Base-by-base conservation (phyloP, 2,329 filamentous ascomycete genomes). In the Sarocladium oryzae region DNA sequence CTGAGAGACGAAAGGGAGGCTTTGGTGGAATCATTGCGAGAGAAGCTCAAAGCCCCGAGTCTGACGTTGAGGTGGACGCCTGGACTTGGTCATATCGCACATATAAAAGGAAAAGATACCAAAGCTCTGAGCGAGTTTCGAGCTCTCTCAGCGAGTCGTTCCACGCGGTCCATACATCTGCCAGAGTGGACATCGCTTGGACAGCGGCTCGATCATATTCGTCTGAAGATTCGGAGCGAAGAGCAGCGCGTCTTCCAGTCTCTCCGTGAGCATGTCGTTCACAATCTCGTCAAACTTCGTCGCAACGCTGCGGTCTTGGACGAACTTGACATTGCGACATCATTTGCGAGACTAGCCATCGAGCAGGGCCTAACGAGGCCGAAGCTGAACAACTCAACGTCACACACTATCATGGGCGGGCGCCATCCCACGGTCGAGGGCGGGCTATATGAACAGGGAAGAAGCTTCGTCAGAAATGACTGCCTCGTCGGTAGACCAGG, bases 341-440 rank as follows among this genome's bases (percentile, higher is more conserved):
- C 89, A 0, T 95, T 95, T 62, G 89, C 93, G 2, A 77, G 75
- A 4, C 76, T 97, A 2, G 91, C 93, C 2, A 66, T 75, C 21
- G 88, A 95, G 63, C 84, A 88, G 55, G 72, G 77, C 43, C 82
- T 93, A 58, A 77, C 84, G 1, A 81, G 92, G 0, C 93, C 93
- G 0, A 69, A 83, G 1, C 68, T 99, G 28, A 86, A 86, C 60
- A 71, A 76, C 59, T 72, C 75, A 8, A 81, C 77, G 0, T 69
- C 75, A 2, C 89, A 95, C 65, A 84, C 84, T 54, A 87, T 99
- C 58, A 71, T 95, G 9, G 89, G 86, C 23, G 93, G 93, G 15
- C 81, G 93, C 23, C 93, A 99, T 69, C 88, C 92, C 2, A 96
- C 91, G 2, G 93, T 99, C 45, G 92, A 96, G 66, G 78, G 85